Conservation (phyloP, 164 flowering plant genomes). For the Sextonia rubra region DNA sequence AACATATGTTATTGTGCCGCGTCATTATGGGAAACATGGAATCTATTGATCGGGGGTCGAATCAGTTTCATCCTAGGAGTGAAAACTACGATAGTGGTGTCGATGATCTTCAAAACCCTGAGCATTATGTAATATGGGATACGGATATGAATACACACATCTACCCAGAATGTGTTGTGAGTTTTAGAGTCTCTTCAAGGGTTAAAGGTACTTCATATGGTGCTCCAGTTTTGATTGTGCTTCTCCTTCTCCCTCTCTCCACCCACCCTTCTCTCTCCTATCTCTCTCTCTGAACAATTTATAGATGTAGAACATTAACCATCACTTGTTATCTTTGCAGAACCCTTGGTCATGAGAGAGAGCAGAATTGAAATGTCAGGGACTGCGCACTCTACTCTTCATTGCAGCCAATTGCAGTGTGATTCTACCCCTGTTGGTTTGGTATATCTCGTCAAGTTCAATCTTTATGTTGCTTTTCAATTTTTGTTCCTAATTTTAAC, state of each 20-base stretch:
- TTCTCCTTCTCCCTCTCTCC: neutral
- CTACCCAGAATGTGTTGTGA: constrained; percentile 75
- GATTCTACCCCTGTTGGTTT: constrained; percentile 25
- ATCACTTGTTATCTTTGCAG: constrained; percentile 30
- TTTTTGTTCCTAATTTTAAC: neutral
- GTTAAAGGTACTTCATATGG: constrained; percentile 52
- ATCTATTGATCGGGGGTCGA: constrained; percentile 51
- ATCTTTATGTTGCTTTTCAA: neutral
- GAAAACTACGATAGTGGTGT: constrained; percentile 81
- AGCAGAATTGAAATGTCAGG: constrained; percentile 37
- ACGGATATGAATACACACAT: constrained; percentile 77
- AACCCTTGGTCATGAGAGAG: constrained; percentile 25
- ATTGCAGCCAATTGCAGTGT: constrained; percentile 20
- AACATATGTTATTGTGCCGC: constrained; percentile 74
- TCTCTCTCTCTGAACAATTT: neutral
- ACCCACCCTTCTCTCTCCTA: neutral
- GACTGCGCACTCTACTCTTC: constrained; percentile 27
- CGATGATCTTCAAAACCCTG: constrained; percentile 66
- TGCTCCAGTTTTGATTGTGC: neutral
- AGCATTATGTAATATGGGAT: constrained; percentile 61
- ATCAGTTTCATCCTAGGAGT: constrained; percentile 66
- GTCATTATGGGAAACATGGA: constrained; percentile 96
- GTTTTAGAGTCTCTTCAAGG: constrained; percentile 59
- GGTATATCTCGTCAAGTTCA: constrained; percentile 24
- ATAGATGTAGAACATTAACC: constrained; percentile 13